phyloP scores from a whole-genome alignment of 2,329 filamentous ascomycete species.

The Huntiella savannae region DNA sequence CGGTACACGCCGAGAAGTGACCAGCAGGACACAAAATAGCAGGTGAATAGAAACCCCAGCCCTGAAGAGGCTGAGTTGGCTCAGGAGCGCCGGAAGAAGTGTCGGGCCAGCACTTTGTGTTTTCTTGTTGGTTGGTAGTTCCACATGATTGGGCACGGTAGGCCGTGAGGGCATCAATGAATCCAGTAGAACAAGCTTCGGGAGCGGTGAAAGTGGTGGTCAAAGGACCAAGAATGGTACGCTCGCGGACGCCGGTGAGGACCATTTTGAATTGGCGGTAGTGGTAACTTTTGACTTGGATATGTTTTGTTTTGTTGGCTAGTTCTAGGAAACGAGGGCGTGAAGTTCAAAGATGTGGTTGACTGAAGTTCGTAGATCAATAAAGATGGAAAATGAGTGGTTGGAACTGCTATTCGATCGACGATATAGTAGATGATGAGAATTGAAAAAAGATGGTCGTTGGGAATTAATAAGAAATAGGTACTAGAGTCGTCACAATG shows the following conservation, averaged over 20 bases:
- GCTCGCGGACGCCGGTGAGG: constrained; percentile 7
- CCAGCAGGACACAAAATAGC: constrained; percentile 18
- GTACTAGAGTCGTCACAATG: neutral
- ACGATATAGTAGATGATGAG: neutral
- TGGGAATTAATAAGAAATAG: neutral
- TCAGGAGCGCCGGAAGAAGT: constrained; percentile 8
- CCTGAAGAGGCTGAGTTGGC: constrained; percentile 14
- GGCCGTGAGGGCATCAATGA: constrained; percentile 6
- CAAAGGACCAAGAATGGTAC: constrained; percentile 12
- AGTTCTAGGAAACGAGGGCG: neutral
- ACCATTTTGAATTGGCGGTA: constrained; percentile 5
- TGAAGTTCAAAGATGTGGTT: neutral
- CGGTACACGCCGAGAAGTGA: constrained; percentile 18
- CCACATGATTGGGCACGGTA: constrained; percentile 8
- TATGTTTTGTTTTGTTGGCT: neutral
- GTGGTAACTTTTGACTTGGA: neutral
- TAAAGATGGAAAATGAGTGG: no score
- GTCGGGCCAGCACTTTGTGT: constrained; percentile 9
- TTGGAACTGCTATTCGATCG: no score
- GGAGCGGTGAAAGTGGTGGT: constrained; percentile 13
- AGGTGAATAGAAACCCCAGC: constrained; percentile 21
- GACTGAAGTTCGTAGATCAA: neutral
- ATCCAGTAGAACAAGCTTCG: constrained; percentile 10
- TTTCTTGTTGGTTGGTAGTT: constrained; percentile 8
- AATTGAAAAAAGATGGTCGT: neutral